These are phyloP conservation scores for Penicillium crustosum DNA, from an alignment of 2,329 filamentous ascomycete species.

Conservation along the genomic window DNA sequence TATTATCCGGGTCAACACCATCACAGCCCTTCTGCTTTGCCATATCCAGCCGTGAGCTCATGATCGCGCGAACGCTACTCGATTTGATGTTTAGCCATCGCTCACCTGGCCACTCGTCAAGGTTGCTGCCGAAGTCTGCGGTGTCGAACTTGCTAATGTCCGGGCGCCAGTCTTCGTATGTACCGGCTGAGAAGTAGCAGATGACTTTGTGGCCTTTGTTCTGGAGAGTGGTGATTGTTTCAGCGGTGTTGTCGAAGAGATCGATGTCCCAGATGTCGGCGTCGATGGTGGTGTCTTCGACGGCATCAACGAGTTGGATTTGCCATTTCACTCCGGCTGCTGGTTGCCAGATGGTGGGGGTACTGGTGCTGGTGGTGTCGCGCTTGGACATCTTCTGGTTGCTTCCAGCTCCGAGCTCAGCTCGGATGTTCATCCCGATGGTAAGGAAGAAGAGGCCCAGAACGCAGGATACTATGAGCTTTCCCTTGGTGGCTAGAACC, in stretches of 20 bases:
- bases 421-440: slow-evolving; percentile 4
- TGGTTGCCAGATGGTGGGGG: slow-evolving; percentile 51
- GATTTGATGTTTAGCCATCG: slow-evolving; percentile 64
- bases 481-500: slow-evolving; percentile 1
- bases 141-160: slow-evolving; percentile 58
- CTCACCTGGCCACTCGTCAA: slow-evolving; percentile 67
- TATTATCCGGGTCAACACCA: slow-evolving; percentile 70
- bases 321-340: slow-evolving; percentile 58
- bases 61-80: slow-evolving; percentile 60
- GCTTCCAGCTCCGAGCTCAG: not conserved
- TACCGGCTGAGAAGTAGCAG: slow-evolving; percentile 74
- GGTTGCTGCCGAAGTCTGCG: slow-evolving; percentile 57
- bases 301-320: slow-evolving; percentile 54
- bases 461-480: not conserved
- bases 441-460: slow-evolving; percentile 3
- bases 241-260: slow-evolving; percentile 54
- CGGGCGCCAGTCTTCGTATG: slow-evolving; percentile 62
- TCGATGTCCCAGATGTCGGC: slow-evolving; percentile 63
- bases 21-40: slow-evolving; percentile 65
- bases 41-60: slow-evolving; percentile 59
- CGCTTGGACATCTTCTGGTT: slow-evolving; percentile 1
- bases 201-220: slow-evolving; percentile 60
- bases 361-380: not conserved
- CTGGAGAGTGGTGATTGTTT: slow-evolving; percentile 52
- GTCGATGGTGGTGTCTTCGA: slow-evolving; percentile 49